Base-by-base conservation (phyloP, 2,329 filamentous ascomycete species). In the Alternaria ventricosa region DNA sequence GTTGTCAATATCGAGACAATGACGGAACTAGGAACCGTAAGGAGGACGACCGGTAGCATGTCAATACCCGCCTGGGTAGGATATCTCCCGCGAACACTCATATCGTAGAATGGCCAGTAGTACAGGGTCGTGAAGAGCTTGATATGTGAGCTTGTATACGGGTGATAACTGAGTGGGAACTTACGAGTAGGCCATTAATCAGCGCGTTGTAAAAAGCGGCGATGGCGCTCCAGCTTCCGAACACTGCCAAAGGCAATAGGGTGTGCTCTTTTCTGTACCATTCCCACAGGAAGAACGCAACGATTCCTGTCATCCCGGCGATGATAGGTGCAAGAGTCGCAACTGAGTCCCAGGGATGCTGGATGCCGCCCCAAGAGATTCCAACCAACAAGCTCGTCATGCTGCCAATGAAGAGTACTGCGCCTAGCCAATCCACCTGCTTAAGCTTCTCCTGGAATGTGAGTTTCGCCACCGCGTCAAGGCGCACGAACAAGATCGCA, bases 121-220 rank as follows among this genome's bases (percentile, higher is more conserved):
- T 84, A 83, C 5, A 84, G 63, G 23, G 78, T 78, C 8, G 75
- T 75, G 49, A 81, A 81, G 18, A 84, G 67, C 82, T 84, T 56
- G 28, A 27, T 6, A 15, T 28, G 53, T 53, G 30, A 33, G 50
- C 53, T 20, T 60, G 28, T 15, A 43, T n/a, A 1, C 36, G 5
- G 15, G 15, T 5, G 27, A 49, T 7, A 11, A 9, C 9, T 22
- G 4, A 5, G 15, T 9, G 4, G 44, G 12, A 8, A 76, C 80
- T 71, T 61, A 84, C 82, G 54, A 83, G 61, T n/a, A 84, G 69
- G 2, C 82, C 82, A 62, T 84, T 81, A 46, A 80, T 66, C 36
- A 83, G 71, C 15, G 82, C 78, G 28, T 80, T 78, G 28, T 80
- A 65, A 62, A 84, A 84, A 11, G 82, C 74, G 60, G 79, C 78